phyloP scores from a whole-genome alignment of 2,329 filamentous ascomycete genomes.

The Colletotrichum orchidophilum region DNA sequence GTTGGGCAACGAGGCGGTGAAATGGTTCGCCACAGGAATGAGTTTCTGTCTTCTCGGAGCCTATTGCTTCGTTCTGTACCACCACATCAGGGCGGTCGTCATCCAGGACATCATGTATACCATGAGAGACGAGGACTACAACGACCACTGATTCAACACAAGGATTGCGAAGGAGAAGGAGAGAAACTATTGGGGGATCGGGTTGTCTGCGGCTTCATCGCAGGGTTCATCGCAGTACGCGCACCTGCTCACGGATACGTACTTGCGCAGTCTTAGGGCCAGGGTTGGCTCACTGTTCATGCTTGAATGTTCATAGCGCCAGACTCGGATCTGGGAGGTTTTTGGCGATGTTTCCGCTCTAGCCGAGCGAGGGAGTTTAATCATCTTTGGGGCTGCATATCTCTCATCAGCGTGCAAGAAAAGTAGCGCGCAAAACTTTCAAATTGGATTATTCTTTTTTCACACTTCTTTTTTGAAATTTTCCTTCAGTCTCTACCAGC shows the following conservation, averaged over 20 bases:
- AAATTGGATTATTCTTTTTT: conserved; percentile 11
- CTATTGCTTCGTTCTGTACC: conserved; percentile 55
- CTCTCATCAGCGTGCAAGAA: conserved; percentile 17
- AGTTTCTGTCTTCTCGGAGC: conserved; percentile 53
- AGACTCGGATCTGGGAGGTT: conserved; percentile 1
- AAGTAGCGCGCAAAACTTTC: conserved; percentile 10
- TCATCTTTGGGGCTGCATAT: conserved; percentile 19
- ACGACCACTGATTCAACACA: conserved; percentile 21
- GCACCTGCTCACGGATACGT: conserved; percentile 1
- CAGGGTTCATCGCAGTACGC: conserved; percentile 21
- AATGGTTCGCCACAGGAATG: conserved; percentile 61
- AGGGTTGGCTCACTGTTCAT: conserved; percentile 28
- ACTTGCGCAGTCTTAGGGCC: conserved; percentile 13
- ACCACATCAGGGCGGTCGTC: conserved; percentile 57
- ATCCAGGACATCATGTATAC: conserved; percentile 66
- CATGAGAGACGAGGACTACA: conserved; percentile 59
- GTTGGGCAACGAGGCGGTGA: conserved; percentile 54
- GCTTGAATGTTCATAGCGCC: conserved; percentile 28
- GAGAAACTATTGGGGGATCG: background rate
- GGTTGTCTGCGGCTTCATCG: background rate
- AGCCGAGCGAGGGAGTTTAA: conserved; percentile 16
- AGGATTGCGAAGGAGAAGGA: background rate
- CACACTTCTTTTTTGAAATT: conserved; percentile 14
- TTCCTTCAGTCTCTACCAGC: conserved; percentile 15
- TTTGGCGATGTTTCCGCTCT: conserved; percentile 19